Evolutionary conservation across 1,284 basidiomycete species (phyloP), one percentile per base, ranked within the genome.

Genomic region (Malassezia pachydermatis): DNA sequence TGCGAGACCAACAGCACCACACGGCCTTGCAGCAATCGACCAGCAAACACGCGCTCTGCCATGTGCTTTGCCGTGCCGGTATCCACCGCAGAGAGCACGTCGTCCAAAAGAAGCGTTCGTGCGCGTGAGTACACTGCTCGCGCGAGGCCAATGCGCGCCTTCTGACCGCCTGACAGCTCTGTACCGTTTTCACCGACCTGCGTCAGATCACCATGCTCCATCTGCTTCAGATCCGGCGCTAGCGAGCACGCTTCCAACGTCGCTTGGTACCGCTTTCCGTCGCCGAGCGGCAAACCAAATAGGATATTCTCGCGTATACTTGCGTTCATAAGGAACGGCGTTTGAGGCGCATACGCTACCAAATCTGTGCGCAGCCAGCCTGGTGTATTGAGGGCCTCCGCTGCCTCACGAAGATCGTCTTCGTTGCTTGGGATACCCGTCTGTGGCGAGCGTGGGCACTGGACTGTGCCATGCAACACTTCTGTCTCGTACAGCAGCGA

Each of bases 1-100:
- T 88, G 85, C 0, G 84, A 86, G 24, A 84, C 84, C 11, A 88
- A 75, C 16, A 88, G 76, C n/a, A 84, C 75, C 0, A 84, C 85
- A 35, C 81, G 78, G 28, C 75, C 71, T 0, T 77, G 76, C 0
- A 63, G 45, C 8, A 69, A 45, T 4, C 54, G 48, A 1, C 65
- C 65, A 16, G 40, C 41, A 0, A 67, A 33, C 41, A 57, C 46
- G 3, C 55, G 49, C 22, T 55, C 45, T 2, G 59, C 44, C 45
- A 69, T 47, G 41, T 77, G 76, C 30, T 84, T 80, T 50, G 78
- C 82, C 22, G 63, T 65, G 46, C 61, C 54, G 4, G 81, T 79
- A 63, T 87, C 84, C 2, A 87, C 81, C 1, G 64, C 63, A 0
- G 65, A 51, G 28, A 68, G 44, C n/a, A 67, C 59, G 32, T 70